Evolutionary conservation across 306 rosid species (phyloP).

Genomic region (Ammopiptanthus mongolicus): DNA sequence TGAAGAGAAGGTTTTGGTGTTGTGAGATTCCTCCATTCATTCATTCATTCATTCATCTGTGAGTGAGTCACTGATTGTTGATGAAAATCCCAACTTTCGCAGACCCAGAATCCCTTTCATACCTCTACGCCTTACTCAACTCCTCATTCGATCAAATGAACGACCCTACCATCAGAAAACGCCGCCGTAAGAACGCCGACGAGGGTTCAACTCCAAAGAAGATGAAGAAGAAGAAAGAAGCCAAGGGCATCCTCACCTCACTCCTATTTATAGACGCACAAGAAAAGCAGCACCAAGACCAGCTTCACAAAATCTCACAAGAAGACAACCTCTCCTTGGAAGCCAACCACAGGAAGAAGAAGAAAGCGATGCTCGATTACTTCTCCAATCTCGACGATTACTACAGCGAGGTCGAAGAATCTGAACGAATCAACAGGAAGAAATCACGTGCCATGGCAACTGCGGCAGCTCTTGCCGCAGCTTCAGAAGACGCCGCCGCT

Average conservation of each 20-base stretch:
- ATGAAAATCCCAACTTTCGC: constrained; percentile 24
- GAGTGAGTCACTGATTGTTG: no score
- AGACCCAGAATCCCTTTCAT: constrained; percentile 17
- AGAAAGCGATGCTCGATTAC: constrained; percentile 41
- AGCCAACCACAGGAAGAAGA: constrained; percentile 30
- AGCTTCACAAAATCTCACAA: constrained; percentile 28
- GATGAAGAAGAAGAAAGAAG: constrained; percentile 37
- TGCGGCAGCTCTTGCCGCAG: constrained; percentile 20
- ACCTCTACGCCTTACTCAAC: constrained; percentile 12
- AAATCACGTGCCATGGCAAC: constrained; percentile 37
- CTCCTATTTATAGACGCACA: constrained; percentile 47
- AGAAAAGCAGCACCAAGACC: constrained; percentile 38
- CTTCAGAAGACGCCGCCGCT: background rate
- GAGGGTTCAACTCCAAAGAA: constrained; percentile 10
- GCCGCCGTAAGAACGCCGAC: constrained; percentile 15
- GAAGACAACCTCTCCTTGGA: constrained; percentile 39
- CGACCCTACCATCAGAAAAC: constrained; percentile 12
- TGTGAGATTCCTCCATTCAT: no score
- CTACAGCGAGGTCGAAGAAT: constrained; percentile 49
- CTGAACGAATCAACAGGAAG: constrained; percentile 38
- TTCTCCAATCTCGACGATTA: constrained; percentile 39
- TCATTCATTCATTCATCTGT: no score
- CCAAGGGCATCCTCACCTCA: constrained; percentile 44
- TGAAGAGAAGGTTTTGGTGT: background rate
- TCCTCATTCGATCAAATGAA: constrained; percentile 23